phyloP scores from a whole-genome alignment of 495 filamentous ascomycete species.

The Massariosphaeria phaeospora region DNA sequence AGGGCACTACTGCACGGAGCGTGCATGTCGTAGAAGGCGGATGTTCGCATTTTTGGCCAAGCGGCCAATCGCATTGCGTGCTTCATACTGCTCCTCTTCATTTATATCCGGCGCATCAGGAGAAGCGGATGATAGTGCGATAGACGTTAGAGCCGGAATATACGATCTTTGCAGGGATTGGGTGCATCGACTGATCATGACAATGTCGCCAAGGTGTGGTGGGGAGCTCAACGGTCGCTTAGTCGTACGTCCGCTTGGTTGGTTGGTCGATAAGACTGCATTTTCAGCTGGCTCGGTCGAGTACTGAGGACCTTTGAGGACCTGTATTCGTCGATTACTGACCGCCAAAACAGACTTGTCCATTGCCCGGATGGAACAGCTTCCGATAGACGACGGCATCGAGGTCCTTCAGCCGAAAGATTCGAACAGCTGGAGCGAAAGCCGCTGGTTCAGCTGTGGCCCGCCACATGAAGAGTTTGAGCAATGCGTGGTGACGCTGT shows the following conservation, averaged over 20 bases:
- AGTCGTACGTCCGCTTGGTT: background rate
- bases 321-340: background rate
- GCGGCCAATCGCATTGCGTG: too few relatives aligned
- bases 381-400: background rate
- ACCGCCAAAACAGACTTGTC: background rate
- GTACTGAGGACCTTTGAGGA: background rate
- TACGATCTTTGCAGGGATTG: background rate
- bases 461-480: background rate
- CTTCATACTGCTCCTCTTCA: too few relatives aligned
- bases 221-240: slow-evolving; percentile 1
- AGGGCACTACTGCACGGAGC: too few relatives aligned
- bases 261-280: background rate
- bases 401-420: background rate
- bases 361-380: background rate
- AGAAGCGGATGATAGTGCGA: too few relatives aligned
- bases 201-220: background rate
- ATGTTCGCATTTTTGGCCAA: too few relatives aligned
- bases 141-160: too few relatives aligned
- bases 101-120: too few relatives aligned
- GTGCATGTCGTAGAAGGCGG: too few relatives aligned
- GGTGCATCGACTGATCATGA: background rate
- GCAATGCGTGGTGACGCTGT: too few relatives aligned
- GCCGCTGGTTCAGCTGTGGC: background rate
- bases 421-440: background rate
- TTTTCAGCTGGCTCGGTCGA: background rate